Conservation (phyloP, 2,329 filamentous ascomycete species). For the Penicillium concentricum region DNA sequence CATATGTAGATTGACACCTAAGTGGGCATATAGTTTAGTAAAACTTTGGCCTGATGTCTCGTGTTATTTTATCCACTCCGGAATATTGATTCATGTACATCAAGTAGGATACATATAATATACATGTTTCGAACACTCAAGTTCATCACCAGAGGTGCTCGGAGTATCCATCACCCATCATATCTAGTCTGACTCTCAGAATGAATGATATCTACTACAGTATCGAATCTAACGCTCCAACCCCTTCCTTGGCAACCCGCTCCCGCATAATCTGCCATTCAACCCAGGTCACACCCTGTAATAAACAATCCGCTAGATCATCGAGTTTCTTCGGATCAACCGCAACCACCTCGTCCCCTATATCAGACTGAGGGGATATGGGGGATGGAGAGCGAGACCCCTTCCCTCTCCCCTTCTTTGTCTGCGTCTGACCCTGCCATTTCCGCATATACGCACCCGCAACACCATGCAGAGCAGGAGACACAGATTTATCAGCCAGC, state of each 20-base stretch:
- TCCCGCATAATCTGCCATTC: constrained; percentile 61
- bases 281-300: constrained; percentile 76
- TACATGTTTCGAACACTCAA: neutral
- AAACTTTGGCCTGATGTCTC: neutral
- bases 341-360: neutral
- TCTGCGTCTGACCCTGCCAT: constrained; percentile 25
- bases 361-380: neutral
- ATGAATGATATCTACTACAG: neutral
- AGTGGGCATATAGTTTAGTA: neutral
- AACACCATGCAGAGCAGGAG: constrained; percentile 20
- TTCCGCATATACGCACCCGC: constrained; percentile 32
- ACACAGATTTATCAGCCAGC: constrained; percentile 14
- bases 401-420: neutral
- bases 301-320: constrained; percentile 74
- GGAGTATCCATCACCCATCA: neutral
- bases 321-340: constrained; percentile 62
- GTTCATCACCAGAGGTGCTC: neutral
- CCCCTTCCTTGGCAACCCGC: constrained; percentile 25
- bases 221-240: constrained; percentile 15
- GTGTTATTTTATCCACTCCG: neutral
- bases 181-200: neutral
- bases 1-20: neutral
- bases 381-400: neutral
- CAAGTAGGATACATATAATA: neutral
- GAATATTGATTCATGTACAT: neutral